These are phyloP conservation scores for Candida pseudoviswanathii DNA, from an alignment of 1,139 yeast species.

Conservation along the genomic window DNA sequence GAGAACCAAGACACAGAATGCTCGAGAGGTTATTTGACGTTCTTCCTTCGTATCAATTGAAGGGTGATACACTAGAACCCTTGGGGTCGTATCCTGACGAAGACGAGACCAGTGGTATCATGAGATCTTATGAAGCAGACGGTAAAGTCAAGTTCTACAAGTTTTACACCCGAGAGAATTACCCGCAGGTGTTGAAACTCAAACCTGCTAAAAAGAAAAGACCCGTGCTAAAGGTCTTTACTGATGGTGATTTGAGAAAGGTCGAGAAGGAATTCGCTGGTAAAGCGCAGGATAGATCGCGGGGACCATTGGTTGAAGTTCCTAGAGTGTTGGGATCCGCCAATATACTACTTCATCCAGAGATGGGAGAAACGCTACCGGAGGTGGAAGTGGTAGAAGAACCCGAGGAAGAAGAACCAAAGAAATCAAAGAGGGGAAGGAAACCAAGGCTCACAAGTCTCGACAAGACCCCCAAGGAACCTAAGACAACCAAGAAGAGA, in stretches of 20 bases:
- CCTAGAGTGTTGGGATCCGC: background rate
- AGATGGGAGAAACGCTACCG: background rate
- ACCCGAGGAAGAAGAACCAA: background rate
- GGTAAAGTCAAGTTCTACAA: constrained; percentile 76
- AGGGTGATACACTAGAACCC: constrained; percentile 25
- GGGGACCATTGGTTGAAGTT: constrained; percentile 6
- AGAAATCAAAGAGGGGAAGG: background rate
- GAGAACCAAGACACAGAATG: constrained; percentile 52
- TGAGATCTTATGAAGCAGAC: constrained; percentile 69
- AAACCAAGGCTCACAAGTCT: constrained; percentile 6
- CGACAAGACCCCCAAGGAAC: background rate
- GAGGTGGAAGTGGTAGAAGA: background rate
- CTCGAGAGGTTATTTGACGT: constrained; percentile 52
- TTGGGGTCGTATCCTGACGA: constrained; percentile 26
- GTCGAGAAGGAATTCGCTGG: constrained; percentile 23
- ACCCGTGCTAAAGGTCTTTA: constrained; percentile 8
- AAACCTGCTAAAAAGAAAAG: constrained; percentile 14
- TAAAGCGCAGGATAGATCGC: constrained; percentile 11
- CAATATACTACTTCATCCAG: constrained; percentile 1
- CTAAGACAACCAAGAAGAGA: constrained; percentile 8
- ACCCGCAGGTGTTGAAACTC: constrained; percentile 4
- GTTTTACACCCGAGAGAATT: constrained; percentile 42
- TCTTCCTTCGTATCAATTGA: constrained; percentile 36
- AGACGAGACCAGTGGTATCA: constrained; percentile 35
- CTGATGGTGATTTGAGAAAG: constrained; percentile 9